A percentile compares a stretch with the other conserved stretches of the same genome.
These are phyloP conservation scores for Trametes sanguinea DNA, from an alignment of 768 basidiomycete genomes.

Conservation along the genomic window DNA sequence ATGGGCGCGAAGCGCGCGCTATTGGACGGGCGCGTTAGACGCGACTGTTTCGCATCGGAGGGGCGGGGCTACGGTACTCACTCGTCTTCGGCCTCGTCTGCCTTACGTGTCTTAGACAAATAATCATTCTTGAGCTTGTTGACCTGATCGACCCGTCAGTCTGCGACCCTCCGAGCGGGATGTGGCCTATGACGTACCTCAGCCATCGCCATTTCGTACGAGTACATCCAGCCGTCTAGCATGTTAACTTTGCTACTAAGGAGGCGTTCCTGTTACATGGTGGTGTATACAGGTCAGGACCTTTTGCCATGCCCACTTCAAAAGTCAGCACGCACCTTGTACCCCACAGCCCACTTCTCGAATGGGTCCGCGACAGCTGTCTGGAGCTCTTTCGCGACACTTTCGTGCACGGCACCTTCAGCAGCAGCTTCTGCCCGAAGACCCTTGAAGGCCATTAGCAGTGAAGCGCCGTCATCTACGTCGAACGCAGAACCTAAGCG, in stretches of 20 bases:
- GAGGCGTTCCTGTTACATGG: conserved; percentile 54
- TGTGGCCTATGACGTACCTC: conserved; percentile 46
- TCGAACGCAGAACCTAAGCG: conserved; percentile 61
- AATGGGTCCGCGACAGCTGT: conserved; percentile 81
- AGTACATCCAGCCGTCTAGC: conserved; percentile 64
- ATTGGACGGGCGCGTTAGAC: conserved; percentile 16
- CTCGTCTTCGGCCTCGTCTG: conserved; percentile 96
- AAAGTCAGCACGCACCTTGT: conserved; percentile 51
- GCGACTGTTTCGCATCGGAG: conserved; percentile 5
- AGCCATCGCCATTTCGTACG: conserved; percentile 68
- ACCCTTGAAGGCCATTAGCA: conserved; percentile 77
- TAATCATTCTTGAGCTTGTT: conserved; percentile 77
- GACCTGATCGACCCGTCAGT: conserved; percentile 35
- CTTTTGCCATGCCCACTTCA: too few relatives aligned
- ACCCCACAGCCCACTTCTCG: conserved; percentile 71
- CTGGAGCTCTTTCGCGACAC: conserved; percentile 73
- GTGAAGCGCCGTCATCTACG: conserved; percentile 83
- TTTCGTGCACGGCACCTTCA: conserved; percentile 76
- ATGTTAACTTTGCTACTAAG: conserved; percentile 49
- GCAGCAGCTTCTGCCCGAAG: conserved; percentile 69
- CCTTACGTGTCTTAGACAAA: conserved; percentile 72
- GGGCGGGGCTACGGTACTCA: conserved; percentile 43
- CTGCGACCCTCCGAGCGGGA: not conserved
- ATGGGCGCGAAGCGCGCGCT: conserved; percentile 90
- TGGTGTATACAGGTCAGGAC: not conserved